These are phyloP conservation scores for Pythium insidiosum DNA, from an alignment of 352 stramenopile species.

Conservation along the genomic window DNA sequence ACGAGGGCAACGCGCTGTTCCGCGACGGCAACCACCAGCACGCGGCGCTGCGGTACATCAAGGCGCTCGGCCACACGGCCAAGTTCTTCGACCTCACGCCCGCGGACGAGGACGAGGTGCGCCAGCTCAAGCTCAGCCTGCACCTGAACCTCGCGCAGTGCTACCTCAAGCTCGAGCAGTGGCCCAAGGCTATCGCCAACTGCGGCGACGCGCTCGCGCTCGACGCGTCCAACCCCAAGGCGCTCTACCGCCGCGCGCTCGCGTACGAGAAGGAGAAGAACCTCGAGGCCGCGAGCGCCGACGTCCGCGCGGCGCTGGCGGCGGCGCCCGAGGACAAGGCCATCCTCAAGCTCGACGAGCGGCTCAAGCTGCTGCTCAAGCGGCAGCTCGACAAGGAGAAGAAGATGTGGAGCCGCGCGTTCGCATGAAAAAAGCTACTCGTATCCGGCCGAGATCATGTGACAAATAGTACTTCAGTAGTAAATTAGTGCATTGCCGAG, in stretches of 20 bases:
- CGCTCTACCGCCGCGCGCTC: conserved; percentile 79
- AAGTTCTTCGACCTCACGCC: conserved; percentile 91
- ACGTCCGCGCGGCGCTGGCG: conserved; percentile 48
- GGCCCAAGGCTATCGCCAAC: conserved; percentile 74
- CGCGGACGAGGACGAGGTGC: conserved; percentile 79
- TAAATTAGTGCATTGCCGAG: no score
- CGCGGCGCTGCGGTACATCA: conserved; percentile 86
- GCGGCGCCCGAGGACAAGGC: conserved; percentile 71
- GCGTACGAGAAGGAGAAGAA: conserved; percentile 87
- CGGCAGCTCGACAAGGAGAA: conserved; percentile 85
- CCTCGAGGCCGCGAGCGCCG: conserved; percentile 50
- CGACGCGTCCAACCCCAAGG: conserved; percentile 76
- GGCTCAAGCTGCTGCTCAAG: conserved; percentile 56
- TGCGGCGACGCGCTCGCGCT: conserved; percentile 76
- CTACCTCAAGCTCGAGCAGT: conserved; percentile 92
- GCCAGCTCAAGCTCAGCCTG: conserved; percentile 85
- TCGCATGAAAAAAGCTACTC: conserved; percentile 40
- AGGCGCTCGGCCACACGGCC: conserved; percentile 83
- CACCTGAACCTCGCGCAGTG: conserved; percentile 91
- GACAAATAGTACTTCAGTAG: no score
- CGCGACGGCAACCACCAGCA: conserved; percentile 86
- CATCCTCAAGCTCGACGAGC: conserved; percentile 64
- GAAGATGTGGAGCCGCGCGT: conserved; percentile 87
- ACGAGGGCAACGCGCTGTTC: conserved; percentile 93
- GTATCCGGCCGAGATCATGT: no score